Conservation (phyloP, 2,329 filamentous ascomycete species). For the Cyphellophora europaea region DNA sequence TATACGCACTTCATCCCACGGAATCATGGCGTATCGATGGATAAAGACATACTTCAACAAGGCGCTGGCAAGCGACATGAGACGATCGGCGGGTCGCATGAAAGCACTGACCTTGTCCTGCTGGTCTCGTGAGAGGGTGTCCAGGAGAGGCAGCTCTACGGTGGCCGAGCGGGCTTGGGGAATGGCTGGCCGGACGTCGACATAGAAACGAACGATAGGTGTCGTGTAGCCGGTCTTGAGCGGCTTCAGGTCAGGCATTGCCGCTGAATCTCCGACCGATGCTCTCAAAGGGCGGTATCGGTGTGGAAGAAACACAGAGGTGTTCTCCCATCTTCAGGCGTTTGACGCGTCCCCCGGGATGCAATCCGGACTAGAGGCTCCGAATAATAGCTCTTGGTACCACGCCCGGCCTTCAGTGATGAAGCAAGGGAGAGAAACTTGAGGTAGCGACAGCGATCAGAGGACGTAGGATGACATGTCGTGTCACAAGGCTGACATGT, state of each 20-base stretch:
- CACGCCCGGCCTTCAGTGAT: too few relatives aligned
- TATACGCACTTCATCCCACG: slow-evolving; percentile 49
- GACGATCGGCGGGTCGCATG: slow-evolving; percentile 46
- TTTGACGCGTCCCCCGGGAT: too few relatives aligned
- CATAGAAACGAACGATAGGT: slow-evolving; percentile 32
- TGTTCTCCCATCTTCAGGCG: too few relatives aligned
- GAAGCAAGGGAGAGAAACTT: too few relatives aligned
- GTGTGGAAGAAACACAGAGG: too few relatives aligned
- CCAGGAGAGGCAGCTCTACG: slow-evolving; percentile 27
- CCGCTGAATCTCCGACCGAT: too few relatives aligned
- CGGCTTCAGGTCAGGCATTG: neutral
- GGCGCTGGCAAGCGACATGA: slow-evolving; percentile 52
- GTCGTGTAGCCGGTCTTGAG: slow-evolving; percentile 1
- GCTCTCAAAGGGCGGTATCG: too few relatives aligned
- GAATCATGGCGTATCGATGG: slow-evolving; percentile 42
- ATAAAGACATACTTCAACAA: slow-evolving; percentile 54
- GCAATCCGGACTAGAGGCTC: too few relatives aligned
- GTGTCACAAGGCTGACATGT: too few relatives aligned
- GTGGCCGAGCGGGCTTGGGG: slow-evolving; percentile 3
- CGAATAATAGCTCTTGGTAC: too few relatives aligned
- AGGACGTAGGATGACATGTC: too few relatives aligned
- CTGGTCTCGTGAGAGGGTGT: slow-evolving; percentile 36
- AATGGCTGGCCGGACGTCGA: slow-evolving; percentile 30
- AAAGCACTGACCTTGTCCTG: slow-evolving; percentile 40
- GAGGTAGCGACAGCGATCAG: too few relatives aligned